These are phyloP conservation scores for Ophiorrhiza pumila DNA, from an alignment of 257 asterid genomes.

Conservation along the genomic window DNA sequence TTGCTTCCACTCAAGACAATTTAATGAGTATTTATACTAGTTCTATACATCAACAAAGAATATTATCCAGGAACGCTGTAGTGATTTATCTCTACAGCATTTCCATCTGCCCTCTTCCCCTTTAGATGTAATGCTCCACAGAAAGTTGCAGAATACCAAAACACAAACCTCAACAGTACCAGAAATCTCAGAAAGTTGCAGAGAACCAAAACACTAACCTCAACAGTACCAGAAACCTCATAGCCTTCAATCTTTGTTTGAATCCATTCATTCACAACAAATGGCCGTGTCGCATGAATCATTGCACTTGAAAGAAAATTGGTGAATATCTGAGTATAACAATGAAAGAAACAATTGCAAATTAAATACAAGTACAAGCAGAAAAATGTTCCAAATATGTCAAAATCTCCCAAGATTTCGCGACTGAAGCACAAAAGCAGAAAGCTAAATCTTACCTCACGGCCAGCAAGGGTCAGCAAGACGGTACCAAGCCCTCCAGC, in stretches of 20 bases:
- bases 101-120: neutral
- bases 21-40: neutral
- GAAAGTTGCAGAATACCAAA: neutral
- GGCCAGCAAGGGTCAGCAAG: constrained; percentile 96
- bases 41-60: neutral
- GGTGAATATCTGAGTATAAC: constrained; percentile 65
- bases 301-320: constrained; percentile 96
- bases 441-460: constrained; percentile 58
- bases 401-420: neutral
- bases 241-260: constrained; percentile 95
- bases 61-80: neutral
- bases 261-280: constrained; percentile 91
- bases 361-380: neutral
- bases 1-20: neutral
- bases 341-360: neutral
- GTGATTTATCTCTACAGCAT: neutral
- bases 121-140: neutral
- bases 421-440: neutral
- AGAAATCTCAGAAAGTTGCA: constrained; percentile 55
- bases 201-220: constrained; percentile 45
- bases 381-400: neutral
- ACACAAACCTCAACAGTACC: constrained; percentile 92
- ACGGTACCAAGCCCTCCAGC: constrained; percentile 99
- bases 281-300: constrained; percentile 95
- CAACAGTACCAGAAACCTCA: constrained; percentile 98